These are phyloP conservation scores for Chondrus crispus DNA, from an alignment of 23 red algal species.

Conservation along the genomic window DNA sequence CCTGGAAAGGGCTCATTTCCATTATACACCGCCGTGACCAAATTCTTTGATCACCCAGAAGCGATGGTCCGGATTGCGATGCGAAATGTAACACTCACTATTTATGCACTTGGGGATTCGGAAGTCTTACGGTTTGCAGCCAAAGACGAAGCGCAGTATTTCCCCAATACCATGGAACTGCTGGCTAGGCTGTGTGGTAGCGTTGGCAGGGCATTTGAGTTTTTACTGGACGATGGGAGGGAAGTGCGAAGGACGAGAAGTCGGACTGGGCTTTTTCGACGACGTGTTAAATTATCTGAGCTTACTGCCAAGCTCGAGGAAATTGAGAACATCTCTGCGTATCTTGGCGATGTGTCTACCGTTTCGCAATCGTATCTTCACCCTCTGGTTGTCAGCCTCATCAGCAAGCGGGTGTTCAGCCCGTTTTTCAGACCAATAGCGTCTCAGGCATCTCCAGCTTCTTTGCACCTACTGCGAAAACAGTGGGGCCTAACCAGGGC, in stretches of 20 bases:
- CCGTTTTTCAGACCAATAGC: slow-evolving; percentile 65
- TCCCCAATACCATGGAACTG: slow-evolving; percentile 4
- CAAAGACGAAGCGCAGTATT: slow-evolving; percentile 20
- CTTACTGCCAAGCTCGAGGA: slow-evolving; percentile 37
- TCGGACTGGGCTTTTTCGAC: slow-evolving; percentile 41
- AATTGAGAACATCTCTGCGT: slow-evolving; percentile 55
- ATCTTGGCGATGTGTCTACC: slow-evolving; percentile 37
- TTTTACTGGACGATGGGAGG: slow-evolving; percentile 52
- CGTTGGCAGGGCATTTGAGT: slow-evolving; percentile 45
- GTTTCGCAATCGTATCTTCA: slow-evolving; percentile 6
- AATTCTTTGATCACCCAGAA: slow-evolving; percentile 51
- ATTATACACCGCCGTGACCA: slow-evolving; percentile 24
- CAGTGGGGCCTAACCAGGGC: slow-evolving; percentile 25
- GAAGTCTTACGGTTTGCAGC: slow-evolving; percentile 31
- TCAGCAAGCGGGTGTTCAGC: neutral
- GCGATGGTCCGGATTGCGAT: slow-evolving; percentile 67
- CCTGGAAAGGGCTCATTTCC: slow-evolving; percentile 21
- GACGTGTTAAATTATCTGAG: slow-evolving; percentile 33
- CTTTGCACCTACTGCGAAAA: slow-evolving; percentile 22
- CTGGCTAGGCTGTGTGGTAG: slow-evolving; percentile 44
- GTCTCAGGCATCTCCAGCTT: slow-evolving; percentile 53
- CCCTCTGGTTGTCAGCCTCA: neutral
- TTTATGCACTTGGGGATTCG: slow-evolving; percentile 30
- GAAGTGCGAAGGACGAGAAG: slow-evolving; percentile 44
- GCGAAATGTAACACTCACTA: slow-evolving; percentile 57